These are phyloP conservation scores for Flaveria sonorensis DNA, from an alignment of 129 eudicot species.

Conservation along the genomic window DNA sequence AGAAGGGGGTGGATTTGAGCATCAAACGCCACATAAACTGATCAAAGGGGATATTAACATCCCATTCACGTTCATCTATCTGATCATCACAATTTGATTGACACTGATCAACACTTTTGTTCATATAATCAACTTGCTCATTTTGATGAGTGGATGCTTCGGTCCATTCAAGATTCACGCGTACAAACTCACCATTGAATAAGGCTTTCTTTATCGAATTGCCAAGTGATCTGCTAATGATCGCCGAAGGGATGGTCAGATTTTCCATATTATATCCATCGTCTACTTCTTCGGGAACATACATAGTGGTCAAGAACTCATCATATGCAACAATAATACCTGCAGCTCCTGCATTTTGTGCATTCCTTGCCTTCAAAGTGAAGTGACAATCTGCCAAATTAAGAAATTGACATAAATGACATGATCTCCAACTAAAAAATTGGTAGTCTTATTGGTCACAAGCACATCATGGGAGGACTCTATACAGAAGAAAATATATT, in stretches of 20 bases:
- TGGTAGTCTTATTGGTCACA: too few species aligned
- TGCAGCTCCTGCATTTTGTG: constrained; percentile 82
- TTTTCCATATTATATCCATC: constrained; percentile 47
- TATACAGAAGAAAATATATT: too few species aligned
- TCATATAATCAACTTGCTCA: constrained; percentile 50
- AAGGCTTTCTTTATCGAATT: constrained; percentile 58
- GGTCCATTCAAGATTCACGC: constrained; percentile 73
- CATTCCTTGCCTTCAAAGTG: constrained; percentile 72
- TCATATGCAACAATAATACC: constrained; percentile 71
- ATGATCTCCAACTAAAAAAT: too few species aligned
- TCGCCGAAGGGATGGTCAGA: constrained; percentile 61
- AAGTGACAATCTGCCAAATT: constrained; percentile 61
- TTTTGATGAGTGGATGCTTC: constrained; percentile 71
- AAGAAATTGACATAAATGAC: background rate
- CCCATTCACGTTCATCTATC: constrained; percentile 19
- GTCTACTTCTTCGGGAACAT: constrained; percentile 37
- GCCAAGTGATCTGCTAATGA: constrained; percentile 65
- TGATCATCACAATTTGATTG: constrained; percentile 70
- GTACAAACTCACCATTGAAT: constrained; percentile 52
- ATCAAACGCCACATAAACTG: background rate
- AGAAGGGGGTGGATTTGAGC: background rate
- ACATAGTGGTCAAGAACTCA: constrained; percentile 68
- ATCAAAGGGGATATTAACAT: background rate
- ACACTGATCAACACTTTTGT: constrained; percentile 59
- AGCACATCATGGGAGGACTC: too few species aligned